These are phyloP conservation scores for Magnaporthiopsis poae DNA, from an alignment of 2,329 filamentous ascomycete genomes.

Conservation along the genomic window DNA sequence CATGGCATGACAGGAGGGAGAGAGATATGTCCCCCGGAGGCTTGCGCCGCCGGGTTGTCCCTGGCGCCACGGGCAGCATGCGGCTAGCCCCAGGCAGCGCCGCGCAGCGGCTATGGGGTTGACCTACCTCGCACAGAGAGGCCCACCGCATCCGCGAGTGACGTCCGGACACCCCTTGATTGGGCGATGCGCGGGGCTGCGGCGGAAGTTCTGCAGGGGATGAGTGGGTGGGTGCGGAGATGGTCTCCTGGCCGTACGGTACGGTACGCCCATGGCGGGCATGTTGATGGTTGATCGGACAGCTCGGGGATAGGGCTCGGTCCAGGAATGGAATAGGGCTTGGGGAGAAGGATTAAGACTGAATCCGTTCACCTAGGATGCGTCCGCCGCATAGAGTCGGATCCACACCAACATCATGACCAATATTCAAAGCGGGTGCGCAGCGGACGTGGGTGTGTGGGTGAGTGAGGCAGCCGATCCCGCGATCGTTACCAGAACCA, in stretches of 20 bases:
- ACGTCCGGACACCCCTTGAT: neutral
- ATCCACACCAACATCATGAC: neutral
- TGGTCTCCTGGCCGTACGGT: neutral
- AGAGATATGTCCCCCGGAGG: neutral
- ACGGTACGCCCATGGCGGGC: too few species aligned
- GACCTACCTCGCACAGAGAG: neutral
- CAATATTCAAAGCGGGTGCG: neutral
- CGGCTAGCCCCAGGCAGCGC: neutral
- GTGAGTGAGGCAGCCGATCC: too few species aligned
- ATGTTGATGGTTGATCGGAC: too few species aligned
- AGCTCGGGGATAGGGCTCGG: too few species aligned
- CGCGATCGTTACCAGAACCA: too few species aligned
- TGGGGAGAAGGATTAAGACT: neutral
- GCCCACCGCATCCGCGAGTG: neutral
- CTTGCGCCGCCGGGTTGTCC: too few species aligned
- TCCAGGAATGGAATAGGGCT: too few species aligned
- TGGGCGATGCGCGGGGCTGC: conserved; percentile 3
- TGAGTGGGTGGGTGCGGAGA: too few species aligned
- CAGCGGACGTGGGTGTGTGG: neutral
- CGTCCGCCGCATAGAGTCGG: neutral
- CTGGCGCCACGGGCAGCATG: neutral
- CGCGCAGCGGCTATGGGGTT: too few species aligned
- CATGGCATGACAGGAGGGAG: neutral
- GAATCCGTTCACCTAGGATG: neutral
- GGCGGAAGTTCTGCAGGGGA: too few species aligned